phyloP scores from a whole-genome alignment of 306 rosid species.

The Mimosa pudica region DNA sequence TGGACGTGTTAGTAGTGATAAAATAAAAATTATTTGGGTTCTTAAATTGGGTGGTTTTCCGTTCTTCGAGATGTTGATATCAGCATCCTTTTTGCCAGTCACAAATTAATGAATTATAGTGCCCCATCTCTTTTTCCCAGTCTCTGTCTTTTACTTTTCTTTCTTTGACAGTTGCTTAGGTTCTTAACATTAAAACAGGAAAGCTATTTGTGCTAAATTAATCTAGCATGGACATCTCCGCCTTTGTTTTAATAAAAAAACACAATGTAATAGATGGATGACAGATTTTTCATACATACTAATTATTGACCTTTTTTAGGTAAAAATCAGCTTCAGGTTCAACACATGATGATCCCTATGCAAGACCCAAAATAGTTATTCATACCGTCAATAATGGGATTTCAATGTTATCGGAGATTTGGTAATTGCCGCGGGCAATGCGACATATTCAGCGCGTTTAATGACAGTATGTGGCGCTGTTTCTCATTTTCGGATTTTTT shows the following conservation, averaged over 20 bases:
- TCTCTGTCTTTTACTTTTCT: background rate
- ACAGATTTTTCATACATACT: background rate
- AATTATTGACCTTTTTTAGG: background rate
- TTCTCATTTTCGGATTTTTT: slow-evolving; percentile 29
- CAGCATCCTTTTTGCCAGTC: background rate
- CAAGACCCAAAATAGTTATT: slow-evolving; percentile 48
- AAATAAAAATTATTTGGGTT: slow-evolving; percentile 1
- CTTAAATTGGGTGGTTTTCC: background rate
- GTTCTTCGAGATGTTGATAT: background rate
- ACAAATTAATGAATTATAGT: background rate
- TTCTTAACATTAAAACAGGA: background rate
- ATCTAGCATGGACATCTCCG: too few species aligned
- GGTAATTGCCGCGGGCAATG: background rate
- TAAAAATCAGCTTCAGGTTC: slow-evolving; percentile 55
- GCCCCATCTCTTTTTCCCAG: background rate
- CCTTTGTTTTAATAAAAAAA: too few species aligned
- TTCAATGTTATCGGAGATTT: too few species aligned
- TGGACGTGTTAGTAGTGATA: background rate
- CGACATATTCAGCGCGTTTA: slow-evolving; percentile 37
- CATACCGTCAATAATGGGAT: too few species aligned
- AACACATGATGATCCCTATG: slow-evolving; percentile 85
- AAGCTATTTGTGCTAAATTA: background rate
- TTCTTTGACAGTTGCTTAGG: background rate
- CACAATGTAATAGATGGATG: background rate
- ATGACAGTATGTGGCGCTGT: slow-evolving; percentile 40